These are phyloP conservation scores for Aschersonia sp. DNA, from an alignment of 2,329 filamentous ascomycete species.

Conservation along the genomic window DNA sequence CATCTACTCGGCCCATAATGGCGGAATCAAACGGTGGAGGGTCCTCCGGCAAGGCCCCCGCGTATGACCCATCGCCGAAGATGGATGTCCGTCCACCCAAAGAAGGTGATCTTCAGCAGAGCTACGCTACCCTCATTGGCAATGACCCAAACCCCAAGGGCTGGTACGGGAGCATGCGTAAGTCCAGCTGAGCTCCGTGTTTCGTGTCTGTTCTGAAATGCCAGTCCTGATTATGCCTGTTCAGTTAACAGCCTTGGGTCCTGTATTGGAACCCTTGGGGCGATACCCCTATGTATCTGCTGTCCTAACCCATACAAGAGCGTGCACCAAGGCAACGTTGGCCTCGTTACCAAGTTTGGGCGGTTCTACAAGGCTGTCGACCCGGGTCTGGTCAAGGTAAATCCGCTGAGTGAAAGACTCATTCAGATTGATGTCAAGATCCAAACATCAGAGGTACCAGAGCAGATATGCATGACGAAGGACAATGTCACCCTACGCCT, in stretches of 20 bases:
- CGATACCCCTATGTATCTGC: conserved; percentile 79
- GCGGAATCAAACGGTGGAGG: conserved; percentile 11
- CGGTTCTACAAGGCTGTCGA: conserved; percentile 91
- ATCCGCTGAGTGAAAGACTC: conserved; percentile 81
- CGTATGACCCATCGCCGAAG: conserved; percentile 24
- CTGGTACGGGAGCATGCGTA: conserved; percentile 85
- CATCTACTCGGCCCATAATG: conserved; percentile 8
- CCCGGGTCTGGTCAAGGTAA: conserved; percentile 93
- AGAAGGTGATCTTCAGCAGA: conserved; percentile 71
- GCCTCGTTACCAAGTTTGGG: conserved; percentile 90
- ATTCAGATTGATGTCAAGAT: conserved; percentile 98
- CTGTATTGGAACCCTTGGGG: conserved; percentile 64
- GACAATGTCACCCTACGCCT: conserved; percentile 93
- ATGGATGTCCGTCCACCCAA: conserved; percentile 69
- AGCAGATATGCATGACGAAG: conserved; percentile 98
- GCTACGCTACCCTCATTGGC: conserved; percentile 53
- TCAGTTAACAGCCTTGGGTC: conserved; percentile 60
- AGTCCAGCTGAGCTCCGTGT: conserved; percentile 16
- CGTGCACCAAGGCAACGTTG: conserved; percentile 85
- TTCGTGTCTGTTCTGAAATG: background rate
- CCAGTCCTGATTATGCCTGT: background rate
- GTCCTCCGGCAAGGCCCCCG: conserved; percentile 15
- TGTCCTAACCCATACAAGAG: conserved; percentile 95
- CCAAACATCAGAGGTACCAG: conserved; percentile 91
- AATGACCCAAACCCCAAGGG: conserved; percentile 59